Conservation (phyloP, 257 asterid species). For the Leonotis leonurus region DNA sequence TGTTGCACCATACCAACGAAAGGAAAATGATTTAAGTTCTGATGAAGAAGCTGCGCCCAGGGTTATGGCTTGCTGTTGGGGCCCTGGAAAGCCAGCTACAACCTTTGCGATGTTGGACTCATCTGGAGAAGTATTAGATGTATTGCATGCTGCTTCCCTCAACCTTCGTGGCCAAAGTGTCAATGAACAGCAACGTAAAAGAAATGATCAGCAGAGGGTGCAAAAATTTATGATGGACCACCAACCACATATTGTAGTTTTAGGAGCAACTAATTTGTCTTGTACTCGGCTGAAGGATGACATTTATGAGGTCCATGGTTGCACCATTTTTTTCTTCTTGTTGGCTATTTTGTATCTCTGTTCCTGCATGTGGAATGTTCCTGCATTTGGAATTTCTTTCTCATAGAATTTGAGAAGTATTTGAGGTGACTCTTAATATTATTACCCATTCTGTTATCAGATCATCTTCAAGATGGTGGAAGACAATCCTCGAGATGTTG, state of each 20-base stretch:
- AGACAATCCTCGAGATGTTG: slow-evolving; percentile 96
- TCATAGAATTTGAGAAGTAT: background rate
- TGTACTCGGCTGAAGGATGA: slow-evolving; percentile 89
- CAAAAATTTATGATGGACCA: slow-evolving; percentile 97
- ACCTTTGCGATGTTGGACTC: slow-evolving; percentile 98
- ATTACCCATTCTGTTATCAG: slow-evolving; percentile 30
- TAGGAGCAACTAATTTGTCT: slow-evolving; percentile 91
- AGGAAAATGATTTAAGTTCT: slow-evolving; percentile 58
- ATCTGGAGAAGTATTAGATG: slow-evolving; percentile 88
- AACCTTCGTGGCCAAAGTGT: slow-evolving; percentile 84
- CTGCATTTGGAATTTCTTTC: background rate
- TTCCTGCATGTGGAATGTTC: too few relatives aligned
- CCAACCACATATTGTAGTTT: slow-evolving; percentile 87
- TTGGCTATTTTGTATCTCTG: too few relatives aligned
- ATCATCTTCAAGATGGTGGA: slow-evolving; percentile 97
- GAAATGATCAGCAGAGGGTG: slow-evolving; percentile 91
- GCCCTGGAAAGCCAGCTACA: slow-evolving; percentile 95
- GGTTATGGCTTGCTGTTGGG: slow-evolving; percentile 99
- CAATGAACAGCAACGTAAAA: slow-evolving; percentile 81
- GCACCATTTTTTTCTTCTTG: background rate
- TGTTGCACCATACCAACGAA: slow-evolving; percentile 78
- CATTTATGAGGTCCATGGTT: slow-evolving; percentile 72
- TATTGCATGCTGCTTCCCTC: slow-evolving; percentile 75
- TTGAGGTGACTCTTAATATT: slow-evolving; percentile 9
- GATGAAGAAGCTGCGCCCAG: slow-evolving; percentile 90